phyloP scores from a whole-genome alignment of 805 yeast genomes.

The Saccharomycopsis guyanensis region DNA sequence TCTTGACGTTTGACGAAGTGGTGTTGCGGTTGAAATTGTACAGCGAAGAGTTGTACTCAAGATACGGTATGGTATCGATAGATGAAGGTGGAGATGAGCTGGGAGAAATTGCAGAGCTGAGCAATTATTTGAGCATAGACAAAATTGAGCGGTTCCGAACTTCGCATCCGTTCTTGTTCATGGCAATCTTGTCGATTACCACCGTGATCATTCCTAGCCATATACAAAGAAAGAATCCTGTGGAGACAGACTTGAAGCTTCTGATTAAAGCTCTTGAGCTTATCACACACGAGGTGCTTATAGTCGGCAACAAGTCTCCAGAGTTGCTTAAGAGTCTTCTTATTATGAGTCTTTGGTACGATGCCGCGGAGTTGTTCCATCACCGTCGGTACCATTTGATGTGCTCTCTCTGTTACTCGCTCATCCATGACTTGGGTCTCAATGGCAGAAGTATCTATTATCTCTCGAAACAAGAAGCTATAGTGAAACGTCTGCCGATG shows the following conservation, averaged over 20 bases:
- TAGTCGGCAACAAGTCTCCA: conserved; percentile 61
- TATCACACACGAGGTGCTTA: conserved; percentile 51
- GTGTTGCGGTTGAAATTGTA: conserved; percentile 43
- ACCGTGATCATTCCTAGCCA: conserved; percentile 34
- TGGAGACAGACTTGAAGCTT: conserved; percentile 38
- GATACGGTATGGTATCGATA: conserved; percentile 53
- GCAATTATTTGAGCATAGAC: conserved; percentile 31
- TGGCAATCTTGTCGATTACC: conserved; percentile 56
- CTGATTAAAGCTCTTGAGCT: conserved; percentile 47
- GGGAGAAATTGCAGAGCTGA: not conserved
- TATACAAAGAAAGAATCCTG: conserved; percentile 23
- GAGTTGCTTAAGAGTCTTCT: conserved; percentile 60
- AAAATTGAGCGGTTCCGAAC: conserved; percentile 40
- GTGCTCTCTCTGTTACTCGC: conserved; percentile 52
- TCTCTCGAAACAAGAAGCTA: conserved; percentile 34
- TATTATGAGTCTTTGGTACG: conserved; percentile 69
- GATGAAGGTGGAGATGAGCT: not conserved
- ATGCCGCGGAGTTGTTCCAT: conserved; percentile 73
- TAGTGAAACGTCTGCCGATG: conserved; percentile 33
- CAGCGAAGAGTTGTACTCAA: conserved; percentile 35
- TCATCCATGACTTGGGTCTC: conserved; percentile 73
- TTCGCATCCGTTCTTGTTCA: conserved; percentile 53
- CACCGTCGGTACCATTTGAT: conserved; percentile 72
- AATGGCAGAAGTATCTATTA: conserved; percentile 43
- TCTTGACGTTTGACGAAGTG: conserved; percentile 56